A percentile compares a stretch with the other conserved stretches of the same genome.
These are phyloP conservation scores for Protomyces inundatus DNA, from an alignment of 1,139 yeast species.

Conservation along the genomic window DNA sequence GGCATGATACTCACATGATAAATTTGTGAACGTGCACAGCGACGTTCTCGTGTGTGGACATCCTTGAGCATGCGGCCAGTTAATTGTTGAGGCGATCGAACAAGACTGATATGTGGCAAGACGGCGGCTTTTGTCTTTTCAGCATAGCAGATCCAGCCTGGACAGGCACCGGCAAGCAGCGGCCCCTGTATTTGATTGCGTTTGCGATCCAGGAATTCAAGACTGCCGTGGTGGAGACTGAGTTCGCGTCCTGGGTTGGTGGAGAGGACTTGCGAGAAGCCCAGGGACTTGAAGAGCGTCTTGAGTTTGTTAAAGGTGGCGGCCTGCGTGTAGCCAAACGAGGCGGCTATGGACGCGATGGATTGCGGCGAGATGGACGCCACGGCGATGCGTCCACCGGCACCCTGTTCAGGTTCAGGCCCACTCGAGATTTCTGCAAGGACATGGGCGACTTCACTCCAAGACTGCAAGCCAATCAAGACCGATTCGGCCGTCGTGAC, in stretches of 20 bases:
- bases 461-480: slow-evolving; percentile 83
- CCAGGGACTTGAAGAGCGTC: slow-evolving; percentile 56
- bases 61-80: slow-evolving; percentile 73
- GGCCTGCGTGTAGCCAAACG: slow-evolving; percentile 51
- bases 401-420: slow-evolving; percentile 20
- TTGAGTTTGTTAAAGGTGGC: slow-evolving; percentile 59
- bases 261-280: slow-evolving; percentile 74
- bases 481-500: slow-evolving; percentile 95
- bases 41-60: slow-evolving; percentile 45
- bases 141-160: slow-evolving; percentile 95
- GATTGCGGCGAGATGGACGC: slow-evolving; percentile 84
- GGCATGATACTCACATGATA: slow-evolving; percentile 92
- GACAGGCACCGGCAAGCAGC: slow-evolving; percentile 65
- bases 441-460: slow-evolving; percentile 65
- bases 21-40: slow-evolving; percentile 42
- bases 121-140: slow-evolving; percentile 91
- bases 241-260: slow-evolving; percentile 74
- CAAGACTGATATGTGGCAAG: slow-evolving; percentile 51
- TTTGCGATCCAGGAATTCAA: slow-evolving; percentile 40
- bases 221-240: slow-evolving; percentile 57
- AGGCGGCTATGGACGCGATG: slow-evolving; percentile 73
- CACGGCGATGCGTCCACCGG: slow-evolving; percentile 48
- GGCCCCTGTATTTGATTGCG: slow-evolving; percentile 41
- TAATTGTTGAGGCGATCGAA: slow-evolving; percentile 88
- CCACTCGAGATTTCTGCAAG: not conserved